A percentile compares a stretch with the other conserved stretches of the same genome.
phyloP scores from a whole-genome alignment of 2,329 filamentous ascomycete genomes.

The Stemphylium vesicarium region DNA sequence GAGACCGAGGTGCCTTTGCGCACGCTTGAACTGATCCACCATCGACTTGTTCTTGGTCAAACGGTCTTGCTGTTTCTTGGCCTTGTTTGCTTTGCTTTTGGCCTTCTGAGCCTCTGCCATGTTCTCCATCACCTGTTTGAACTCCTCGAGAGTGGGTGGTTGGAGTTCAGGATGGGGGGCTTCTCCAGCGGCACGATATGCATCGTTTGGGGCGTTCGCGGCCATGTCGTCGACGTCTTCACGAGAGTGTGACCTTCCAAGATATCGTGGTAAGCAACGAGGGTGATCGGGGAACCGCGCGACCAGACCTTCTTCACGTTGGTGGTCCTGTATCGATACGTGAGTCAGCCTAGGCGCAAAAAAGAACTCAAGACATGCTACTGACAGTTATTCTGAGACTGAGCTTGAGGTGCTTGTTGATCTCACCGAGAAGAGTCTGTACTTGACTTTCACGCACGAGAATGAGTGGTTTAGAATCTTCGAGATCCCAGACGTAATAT shows the following conservation, averaged over 20 bases:
- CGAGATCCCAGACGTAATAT: conserved; percentile 67
- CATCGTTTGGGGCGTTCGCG: conserved; percentile 22
- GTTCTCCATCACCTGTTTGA: conserved; percentile 62
- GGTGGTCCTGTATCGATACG: conserved; percentile 34
- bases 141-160: conserved; percentile 53
- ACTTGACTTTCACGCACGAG: conserved; percentile 74
- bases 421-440: conserved; percentile 65
- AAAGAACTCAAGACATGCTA: too few species aligned
- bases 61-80: conserved; percentile 59
- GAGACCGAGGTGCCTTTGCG: conserved; percentile 75
- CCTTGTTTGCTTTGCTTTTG: conserved; percentile 56
- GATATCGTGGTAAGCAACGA: conserved; percentile 70
- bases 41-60: conserved; percentile 59
- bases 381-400: conserved; percentile 63
- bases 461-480: conserved; percentile 61
- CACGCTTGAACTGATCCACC: conserved; percentile 64
- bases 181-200: conserved; percentile 26
- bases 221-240: conserved; percentile 53
- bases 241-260: conserved; percentile 63
- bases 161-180: conserved; percentile 33
- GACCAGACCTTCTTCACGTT: conserved; percentile 62
- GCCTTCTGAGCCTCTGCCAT: conserved; percentile 59
- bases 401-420: conserved; percentile 65
- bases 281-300: conserved; percentile 66
- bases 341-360: too few species aligned